A percentile compares a stretch with the other conserved stretches of the same genome.
phyloP scores from a whole-genome alignment of 2,329 filamentous ascomycete species.

The Uncinocarpus reesii region DNA sequence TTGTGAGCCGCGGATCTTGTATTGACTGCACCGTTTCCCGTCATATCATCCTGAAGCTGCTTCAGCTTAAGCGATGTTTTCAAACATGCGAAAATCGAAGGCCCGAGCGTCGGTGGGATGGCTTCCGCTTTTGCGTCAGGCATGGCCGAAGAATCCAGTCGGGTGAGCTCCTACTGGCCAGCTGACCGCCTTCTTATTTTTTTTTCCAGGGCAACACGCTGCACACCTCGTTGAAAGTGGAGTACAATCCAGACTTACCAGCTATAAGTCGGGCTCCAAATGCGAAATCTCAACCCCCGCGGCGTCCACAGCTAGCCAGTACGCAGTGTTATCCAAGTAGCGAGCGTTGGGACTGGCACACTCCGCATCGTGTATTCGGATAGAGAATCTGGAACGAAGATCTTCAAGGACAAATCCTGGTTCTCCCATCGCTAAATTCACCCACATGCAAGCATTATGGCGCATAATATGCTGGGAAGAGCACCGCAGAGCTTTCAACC shows the following conservation, averaged over 20 bases:
- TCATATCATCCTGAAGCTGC: neutral
- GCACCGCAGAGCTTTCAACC: no score
- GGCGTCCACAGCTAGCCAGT: no score
- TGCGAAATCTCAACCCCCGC: no score
- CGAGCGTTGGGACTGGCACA: no score
- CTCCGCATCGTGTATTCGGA: no score
- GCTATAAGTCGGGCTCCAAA: no score
- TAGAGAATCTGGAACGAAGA: no score
- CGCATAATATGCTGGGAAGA: no score
- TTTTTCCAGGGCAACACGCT: neutral
- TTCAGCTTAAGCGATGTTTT: slow-evolving; percentile 5
- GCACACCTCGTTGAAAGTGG: neutral
- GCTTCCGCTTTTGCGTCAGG: neutral
- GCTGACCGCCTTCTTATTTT: neutral
- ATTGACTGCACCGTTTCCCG: neutral
- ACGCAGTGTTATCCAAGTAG: no score
- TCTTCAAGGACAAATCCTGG: no score
- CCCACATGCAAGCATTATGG: no score
- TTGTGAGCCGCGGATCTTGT: neutral
- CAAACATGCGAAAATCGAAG: neutral
- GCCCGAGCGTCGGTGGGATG: neutral
- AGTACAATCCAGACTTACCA: neutral
- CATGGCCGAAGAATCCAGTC: neutral
- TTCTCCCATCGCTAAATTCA: no score
- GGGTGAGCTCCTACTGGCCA: neutral